These are phyloP conservation scores for Mycena vulgaris DNA, from an alignment of 768 basidiomycete species.

Conservation along the genomic window DNA sequence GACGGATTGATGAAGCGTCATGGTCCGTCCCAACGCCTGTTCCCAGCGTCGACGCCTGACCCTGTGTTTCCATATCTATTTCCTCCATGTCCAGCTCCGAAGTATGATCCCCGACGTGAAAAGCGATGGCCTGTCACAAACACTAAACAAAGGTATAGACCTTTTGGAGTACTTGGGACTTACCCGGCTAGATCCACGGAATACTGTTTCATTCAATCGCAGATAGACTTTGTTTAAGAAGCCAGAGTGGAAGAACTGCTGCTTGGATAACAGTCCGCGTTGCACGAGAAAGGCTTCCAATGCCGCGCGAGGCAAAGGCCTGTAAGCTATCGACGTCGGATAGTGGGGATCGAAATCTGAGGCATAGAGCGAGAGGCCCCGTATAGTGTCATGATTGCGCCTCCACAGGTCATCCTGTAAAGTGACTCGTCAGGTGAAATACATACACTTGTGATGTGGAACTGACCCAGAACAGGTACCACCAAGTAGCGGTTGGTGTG, in stretches of 20 bases:
- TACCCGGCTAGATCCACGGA: conserved; percentile 67
- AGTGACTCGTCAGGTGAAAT: conserved; percentile 16
- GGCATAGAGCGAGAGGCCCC: conserved; percentile 62
- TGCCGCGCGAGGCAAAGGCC: conserved; percentile 73
- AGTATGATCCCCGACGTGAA: conserved; percentile 70
- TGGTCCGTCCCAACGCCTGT: conserved; percentile 83
- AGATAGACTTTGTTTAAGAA: conserved; percentile 83
- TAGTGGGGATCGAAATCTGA: conserved; percentile 82
- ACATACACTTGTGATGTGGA: background rate
- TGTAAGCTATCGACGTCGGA: conserved; percentile 80
- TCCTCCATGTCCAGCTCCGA: conserved; percentile 76
- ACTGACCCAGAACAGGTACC: conserved; percentile 86
- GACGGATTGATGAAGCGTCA: conserved; percentile 71
- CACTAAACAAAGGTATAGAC: background rate
- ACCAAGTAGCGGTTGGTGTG: conserved; percentile 73
- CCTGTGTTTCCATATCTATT: conserved; percentile 68
- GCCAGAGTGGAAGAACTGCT: conserved; percentile 71
- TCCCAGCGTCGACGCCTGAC: conserved; percentile 64
- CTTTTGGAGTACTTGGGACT: conserved; percentile 38
- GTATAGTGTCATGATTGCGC: conserved; percentile 73
- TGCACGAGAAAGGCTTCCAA: conserved; percentile 77
- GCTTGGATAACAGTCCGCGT: conserved; percentile 69
- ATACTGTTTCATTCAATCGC: conserved; percentile 78
- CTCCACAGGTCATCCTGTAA: conserved; percentile 83
- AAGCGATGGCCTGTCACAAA: conserved; percentile 68